Evolutionary conservation across 345 rosid species (phyloP), one percentile per base, ranked within the genome.

Genomic region (Abelmoschus esculentus): DNA sequence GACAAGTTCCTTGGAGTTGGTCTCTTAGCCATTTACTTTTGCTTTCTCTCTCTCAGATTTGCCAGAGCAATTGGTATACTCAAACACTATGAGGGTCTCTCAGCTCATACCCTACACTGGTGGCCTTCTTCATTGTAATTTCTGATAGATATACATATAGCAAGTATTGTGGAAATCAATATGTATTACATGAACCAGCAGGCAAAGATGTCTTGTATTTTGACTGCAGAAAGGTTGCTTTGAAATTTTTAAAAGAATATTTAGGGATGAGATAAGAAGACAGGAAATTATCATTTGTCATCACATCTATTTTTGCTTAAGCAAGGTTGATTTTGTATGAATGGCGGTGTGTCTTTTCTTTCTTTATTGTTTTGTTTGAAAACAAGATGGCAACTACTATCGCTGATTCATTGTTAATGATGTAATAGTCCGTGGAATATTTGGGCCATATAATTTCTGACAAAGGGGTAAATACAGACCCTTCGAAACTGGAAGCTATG

Each of bases 1-100:
- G 89, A 87, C 60, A 85, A 74, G 75, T 70, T 74, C 14, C 79
- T 95, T 38, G 99, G 97, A 0, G 54, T 75, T 76, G 99, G 96
- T 31, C 96, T 95, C 46, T 67, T 91, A 56, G 84, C 87, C 40
- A 86, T 91, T 3, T 95, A 95, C 52, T 81, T 80, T 5, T 90
- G 92, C 74, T 95, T 93, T 54, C 75, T 91, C 68, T 82, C 76
- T 57, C 31, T 86, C 38, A 90, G 89, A 77, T 54, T 95, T 17
- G 79, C 81, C 29, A 77, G 73, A 29, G 75, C 74, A 42, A 6
- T 80, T 68, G 88, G 88, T 26, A 8, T 83, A 1, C 19, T 80
- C 59, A 74, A 72, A 52, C 72, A 66, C 46, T 66, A 73, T 55
- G 76, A 65, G 1, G 58, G 32, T 42, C 56, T 42, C 19, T 22